These are phyloP conservation scores for Patellifolia procumbens DNA, from an alignment of 179 eudicot species.

Conservation along the genomic window DNA sequence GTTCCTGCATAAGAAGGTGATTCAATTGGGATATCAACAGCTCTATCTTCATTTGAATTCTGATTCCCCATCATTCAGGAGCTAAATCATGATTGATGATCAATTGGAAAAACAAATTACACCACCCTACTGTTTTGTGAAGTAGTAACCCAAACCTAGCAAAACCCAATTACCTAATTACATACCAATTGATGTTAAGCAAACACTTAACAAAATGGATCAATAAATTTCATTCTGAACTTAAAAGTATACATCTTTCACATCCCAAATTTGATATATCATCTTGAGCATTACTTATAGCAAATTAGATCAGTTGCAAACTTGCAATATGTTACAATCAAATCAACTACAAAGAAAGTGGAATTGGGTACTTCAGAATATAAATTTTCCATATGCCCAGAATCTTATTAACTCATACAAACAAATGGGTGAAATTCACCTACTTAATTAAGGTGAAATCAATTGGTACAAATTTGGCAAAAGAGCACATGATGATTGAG, in stretches of 20 bases:
- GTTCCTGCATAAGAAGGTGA: conserved; percentile 43
- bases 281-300: neutral
- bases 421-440: no score
- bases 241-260: neutral
- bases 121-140: no score
- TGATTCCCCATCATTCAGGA: conserved; percentile 46
- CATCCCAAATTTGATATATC: neutral
- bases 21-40: conserved; percentile 26
- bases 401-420: neutral
- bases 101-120: neutral
- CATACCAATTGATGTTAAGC: neutral
- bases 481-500: neutral
- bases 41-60: conserved; percentile 42
- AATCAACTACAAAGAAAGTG: neutral
- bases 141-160: neutral
- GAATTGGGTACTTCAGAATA: neutral
- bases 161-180: neutral
- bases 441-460: neutral
- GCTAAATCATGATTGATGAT: conserved; percentile 14
- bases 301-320: neutral
- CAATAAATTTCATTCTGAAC: neutral
- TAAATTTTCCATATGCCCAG: neutral
- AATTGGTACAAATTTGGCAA: neutral
- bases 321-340: neutral
- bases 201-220: neutral